Percentiles rank a stretch among this genome's conserved stretches.
These are phyloP conservation scores for Geosmithia flava DNA, from an alignment of 2,329 filamentous ascomycete genomes.

Conservation along the genomic window DNA sequence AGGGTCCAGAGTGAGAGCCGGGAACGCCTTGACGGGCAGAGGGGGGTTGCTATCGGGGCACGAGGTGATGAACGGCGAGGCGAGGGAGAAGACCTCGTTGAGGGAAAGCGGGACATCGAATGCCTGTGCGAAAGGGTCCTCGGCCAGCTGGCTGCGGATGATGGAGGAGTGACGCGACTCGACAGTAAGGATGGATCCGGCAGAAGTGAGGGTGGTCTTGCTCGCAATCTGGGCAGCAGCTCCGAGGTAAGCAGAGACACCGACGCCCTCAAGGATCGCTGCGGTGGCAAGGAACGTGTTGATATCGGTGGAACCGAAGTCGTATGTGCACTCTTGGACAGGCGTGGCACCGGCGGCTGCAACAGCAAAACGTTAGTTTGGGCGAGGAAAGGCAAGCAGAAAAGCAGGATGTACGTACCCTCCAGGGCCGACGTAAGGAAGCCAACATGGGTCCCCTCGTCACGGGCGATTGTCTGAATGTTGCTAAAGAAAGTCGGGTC, in stretches of 20 bases:
- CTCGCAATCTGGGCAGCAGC: slow-evolving; percentile 46
- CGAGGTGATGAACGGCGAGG: slow-evolving; percentile 44
- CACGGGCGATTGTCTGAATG: slow-evolving; percentile 39
- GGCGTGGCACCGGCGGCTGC: slow-evolving; percentile 31
- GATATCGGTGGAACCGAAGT: slow-evolving; percentile 44
- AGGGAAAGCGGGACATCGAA: slow-evolving; percentile 47
- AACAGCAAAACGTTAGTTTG: too few species aligned
- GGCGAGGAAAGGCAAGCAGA: too few species aligned
- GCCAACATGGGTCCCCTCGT: slow-evolving; percentile 43
- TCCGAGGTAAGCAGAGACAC: slow-evolving; percentile 52
- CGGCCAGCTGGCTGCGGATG: slow-evolving; percentile 33
- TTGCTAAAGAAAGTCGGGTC: slow-evolving; percentile 41
- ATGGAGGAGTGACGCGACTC: slow-evolving; percentile 53
- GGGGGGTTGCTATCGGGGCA: slow-evolving; percentile 42
- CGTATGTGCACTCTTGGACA: slow-evolving; percentile 41
- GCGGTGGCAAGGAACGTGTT: slow-evolving; percentile 48
- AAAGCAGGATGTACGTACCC: too few species aligned
- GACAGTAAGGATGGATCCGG: slow-evolving; percentile 49
- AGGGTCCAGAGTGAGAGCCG: slow-evolving; percentile 23
- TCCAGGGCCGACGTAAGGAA: slow-evolving; percentile 32
- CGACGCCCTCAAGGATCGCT: slow-evolving; percentile 51
- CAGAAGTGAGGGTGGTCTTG: slow-evolving; percentile 44
- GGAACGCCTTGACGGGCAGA: slow-evolving; percentile 50
- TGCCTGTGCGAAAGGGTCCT: slow-evolving; percentile 42
- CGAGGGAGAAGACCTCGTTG: slow-evolving; percentile 52